A percentile compares a stretch with the other conserved stretches of the same genome.
Evolutionary conservation across 768 basidiomycete species (phyloP).

Genomic region (Ramaria sp.): DNA sequence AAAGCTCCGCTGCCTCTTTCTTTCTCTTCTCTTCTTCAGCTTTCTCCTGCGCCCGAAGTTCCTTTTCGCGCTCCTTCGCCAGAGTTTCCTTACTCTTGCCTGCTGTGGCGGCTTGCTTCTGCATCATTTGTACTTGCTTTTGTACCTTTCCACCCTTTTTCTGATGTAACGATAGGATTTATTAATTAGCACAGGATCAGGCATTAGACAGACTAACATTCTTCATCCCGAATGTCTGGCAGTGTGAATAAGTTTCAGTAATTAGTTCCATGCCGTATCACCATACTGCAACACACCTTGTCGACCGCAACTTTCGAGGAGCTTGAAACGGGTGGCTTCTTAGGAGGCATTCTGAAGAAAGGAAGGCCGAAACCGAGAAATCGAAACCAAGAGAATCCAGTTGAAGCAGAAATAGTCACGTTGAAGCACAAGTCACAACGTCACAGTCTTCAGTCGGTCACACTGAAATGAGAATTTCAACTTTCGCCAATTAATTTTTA

Average conservation of each 20-base stretch:
- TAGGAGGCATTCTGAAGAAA: slow-evolving; percentile 56
- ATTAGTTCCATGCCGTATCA: slow-evolving; percentile 21
- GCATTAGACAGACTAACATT: slow-evolving; percentile 42
- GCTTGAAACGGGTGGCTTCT: slow-evolving; percentile 47
- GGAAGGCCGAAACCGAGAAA: neutral
- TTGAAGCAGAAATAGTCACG: too few relatives aligned
- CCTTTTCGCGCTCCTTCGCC: slow-evolving; percentile 82
- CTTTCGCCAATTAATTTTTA: too few relatives aligned
- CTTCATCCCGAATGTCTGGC: slow-evolving; percentile 81
- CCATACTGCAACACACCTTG: slow-evolving; percentile 42
- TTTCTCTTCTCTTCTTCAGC: slow-evolving; percentile 70
- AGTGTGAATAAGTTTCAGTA: slow-evolving; percentile 16
- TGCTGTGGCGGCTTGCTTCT: slow-evolving; percentile 58
- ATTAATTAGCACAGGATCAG: neutral
- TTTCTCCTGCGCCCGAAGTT: slow-evolving; percentile 61
- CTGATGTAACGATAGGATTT: slow-evolving; percentile 26
- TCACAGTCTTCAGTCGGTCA: too few relatives aligned
- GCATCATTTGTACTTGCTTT: slow-evolving; percentile 68
- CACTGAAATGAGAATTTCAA: too few relatives aligned
- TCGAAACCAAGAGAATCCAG: neutral
- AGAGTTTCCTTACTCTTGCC: slow-evolving; percentile 75
- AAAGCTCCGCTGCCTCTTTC: slow-evolving; percentile 76
- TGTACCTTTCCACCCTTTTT: slow-evolving; percentile 95
- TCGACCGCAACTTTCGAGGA: slow-evolving; percentile 71
- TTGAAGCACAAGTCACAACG: too few relatives aligned